Evolutionary conservation across 2,329 filamentous ascomycete species (phyloP).

Genomic region (Fusarium coicis): DNA sequence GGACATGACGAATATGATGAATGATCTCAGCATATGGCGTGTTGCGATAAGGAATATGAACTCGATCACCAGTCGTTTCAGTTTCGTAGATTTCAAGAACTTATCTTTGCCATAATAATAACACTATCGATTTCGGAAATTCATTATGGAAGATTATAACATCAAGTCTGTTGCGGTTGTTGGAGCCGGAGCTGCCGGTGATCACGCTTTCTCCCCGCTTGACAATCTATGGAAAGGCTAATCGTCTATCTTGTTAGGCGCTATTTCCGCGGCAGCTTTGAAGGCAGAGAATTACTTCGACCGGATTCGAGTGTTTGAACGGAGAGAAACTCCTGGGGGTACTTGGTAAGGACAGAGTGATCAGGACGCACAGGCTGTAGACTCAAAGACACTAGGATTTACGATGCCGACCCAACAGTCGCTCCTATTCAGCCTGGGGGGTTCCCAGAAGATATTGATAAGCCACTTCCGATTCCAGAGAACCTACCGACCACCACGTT

Average conservation of each 20-base stretch:
- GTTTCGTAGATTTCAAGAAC: rapidly evolving
- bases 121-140: rapidly evolving
- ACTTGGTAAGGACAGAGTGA: conserved; percentile 52
- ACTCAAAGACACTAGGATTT: conserved; percentile 56
- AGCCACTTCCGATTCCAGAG: conserved; percentile 56
- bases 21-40: neutral
- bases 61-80: rapidly evolving
- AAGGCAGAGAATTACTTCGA: conserved; percentile 58
- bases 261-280: conserved; percentile 58
- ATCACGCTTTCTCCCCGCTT: too few relatives aligned
- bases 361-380: rapidly evolving
- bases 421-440: conserved; percentile 54
- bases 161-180: conserved; percentile 38
- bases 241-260: conserved; percentile 49
- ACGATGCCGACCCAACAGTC: conserved; percentile 54
- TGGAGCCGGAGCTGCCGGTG: conserved; percentile 40
- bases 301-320: conserved; percentile 55
- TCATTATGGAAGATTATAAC: neutral
- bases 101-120: neutral
- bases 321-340: conserved; percentile 55
- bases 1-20: conserved; percentile 21
- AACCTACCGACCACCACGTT: conserved; percentile 53
- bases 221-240: rapidly evolving
- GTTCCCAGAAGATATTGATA: conserved; percentile 58
- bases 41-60: neutral